Evolutionary conservation across 305 asterid species (phyloP), one percentile per base, ranked within the genome.

Genomic region (Fraxinus sp.): DNA sequence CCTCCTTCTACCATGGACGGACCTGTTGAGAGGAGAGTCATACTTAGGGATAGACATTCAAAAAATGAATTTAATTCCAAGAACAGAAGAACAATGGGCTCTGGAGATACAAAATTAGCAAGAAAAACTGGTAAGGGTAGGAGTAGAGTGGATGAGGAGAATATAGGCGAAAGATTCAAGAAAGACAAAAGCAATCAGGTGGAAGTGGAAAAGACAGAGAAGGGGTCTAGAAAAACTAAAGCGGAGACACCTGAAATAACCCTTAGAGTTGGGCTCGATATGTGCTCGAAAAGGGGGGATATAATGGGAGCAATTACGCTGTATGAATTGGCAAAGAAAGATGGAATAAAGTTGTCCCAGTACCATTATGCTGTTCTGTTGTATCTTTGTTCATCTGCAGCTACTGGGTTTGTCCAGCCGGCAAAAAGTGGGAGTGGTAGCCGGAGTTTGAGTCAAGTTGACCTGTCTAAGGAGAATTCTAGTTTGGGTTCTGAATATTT

Each of bases 371-470:
- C 92, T 84, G 97, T 92, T 83, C 92, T 94, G 30, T 85, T 94
- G 57, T 94, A 94, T 86, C 97, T 94, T 81, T 94, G 97, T 89
- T 90, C 98, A n/a, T 93, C 98, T 84, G 97, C 98, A 10, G 97
- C 98, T 74, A 88, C 93, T 78, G 97, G 97, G 43, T 62, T 89
- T 59, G 91, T 94, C 68, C 97, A 90, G 87, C 95, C 98, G 0
- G 98, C 97, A 0, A 93, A 93, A 82, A 94, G 98, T 72, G 97
- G 98, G 81, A 91, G 89, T 46, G 84, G 84, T 3, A 59, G 43
- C 76, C 89, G 97, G 86, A 89, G 84, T 82, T 83, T 89, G 90
- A 89, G 85, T 80, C 79, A 80, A 18, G 81, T 81, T 3, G 87
- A 87, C 20, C 49, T 77, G n/a, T 57, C 87, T 1, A 81, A 80